These are phyloP conservation scores for Hemileia vastatrix DNA, from an alignment of 1,284 basidiomycete genomes.

Conservation along the genomic window DNA sequence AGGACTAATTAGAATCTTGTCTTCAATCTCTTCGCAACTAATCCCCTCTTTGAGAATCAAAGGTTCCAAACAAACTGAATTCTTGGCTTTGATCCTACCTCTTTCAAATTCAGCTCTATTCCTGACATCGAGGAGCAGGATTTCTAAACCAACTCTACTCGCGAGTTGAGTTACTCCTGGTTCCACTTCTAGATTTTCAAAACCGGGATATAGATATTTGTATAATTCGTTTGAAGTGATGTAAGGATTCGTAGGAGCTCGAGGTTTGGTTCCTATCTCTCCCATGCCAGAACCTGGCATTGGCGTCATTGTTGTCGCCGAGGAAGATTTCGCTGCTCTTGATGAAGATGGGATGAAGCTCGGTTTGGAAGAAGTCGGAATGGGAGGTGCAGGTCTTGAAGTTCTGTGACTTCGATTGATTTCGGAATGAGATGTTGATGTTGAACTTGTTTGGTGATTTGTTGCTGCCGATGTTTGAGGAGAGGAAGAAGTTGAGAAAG, in stretches of 20 bases:
- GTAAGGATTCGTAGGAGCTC: constrained; percentile 29
- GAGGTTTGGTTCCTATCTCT: constrained; percentile 28
- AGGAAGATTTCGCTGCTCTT: background rate
- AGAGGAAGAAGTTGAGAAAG: too few species aligned
- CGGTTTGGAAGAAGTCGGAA: background rate
- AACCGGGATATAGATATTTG: constrained; percentile 36
- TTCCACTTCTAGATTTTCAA: constrained; percentile 31
- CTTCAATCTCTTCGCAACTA: constrained; percentile 59
- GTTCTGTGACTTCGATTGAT: background rate
- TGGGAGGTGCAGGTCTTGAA: background rate
- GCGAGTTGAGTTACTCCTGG: constrained; percentile 29
- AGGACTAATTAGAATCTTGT: constrained; percentile 63
- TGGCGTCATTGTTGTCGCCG: background rate
- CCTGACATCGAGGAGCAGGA: constrained; percentile 74
- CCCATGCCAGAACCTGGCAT: background rate
- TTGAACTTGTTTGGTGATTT: too few species aligned
- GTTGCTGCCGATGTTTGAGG: too few species aligned
- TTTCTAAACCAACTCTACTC: too few species aligned
- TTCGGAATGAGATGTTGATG: too few species aligned
- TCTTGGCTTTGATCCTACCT: constrained; percentile 60
- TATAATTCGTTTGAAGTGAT: constrained; percentile 39
- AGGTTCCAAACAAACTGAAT: constrained; percentile 76
- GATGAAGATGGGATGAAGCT: background rate
- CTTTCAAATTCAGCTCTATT: constrained; percentile 62
- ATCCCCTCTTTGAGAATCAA: constrained; percentile 63